phyloP scores from a whole-genome alignment of 139 green algal species.

The Closterium sp. region DNA sequence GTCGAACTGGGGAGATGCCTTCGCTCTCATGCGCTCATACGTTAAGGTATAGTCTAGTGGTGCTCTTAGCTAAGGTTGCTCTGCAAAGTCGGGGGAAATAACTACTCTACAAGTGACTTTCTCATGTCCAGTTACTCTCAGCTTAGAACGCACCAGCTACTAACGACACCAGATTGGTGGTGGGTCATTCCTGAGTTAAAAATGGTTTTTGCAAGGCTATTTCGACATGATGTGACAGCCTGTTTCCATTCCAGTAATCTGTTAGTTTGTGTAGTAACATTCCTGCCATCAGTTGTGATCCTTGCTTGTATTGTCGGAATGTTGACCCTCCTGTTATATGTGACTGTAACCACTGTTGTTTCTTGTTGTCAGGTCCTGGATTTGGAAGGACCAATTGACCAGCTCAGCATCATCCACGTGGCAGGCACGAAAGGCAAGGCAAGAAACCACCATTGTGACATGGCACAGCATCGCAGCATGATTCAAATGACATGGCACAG shows the following conservation, averaged over 20 bases:
- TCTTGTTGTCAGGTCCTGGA: constrained; percentile 29
- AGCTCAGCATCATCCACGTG: constrained; percentile 50
- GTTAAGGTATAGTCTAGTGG: constrained; percentile 12
- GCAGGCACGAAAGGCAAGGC: constrained; percentile 51
- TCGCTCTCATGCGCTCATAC: constrained; percentile 39
- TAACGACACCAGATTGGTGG: no score
- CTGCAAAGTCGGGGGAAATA: no score
- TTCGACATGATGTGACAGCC: background rate
- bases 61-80: background rate
- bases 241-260: background rate
- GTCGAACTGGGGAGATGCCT: constrained; percentile 45
- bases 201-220: background rate
- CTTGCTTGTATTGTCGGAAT: background rate
- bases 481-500: background rate
- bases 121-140: no score
- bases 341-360: background rate
- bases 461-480: background rate
- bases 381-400: constrained; percentile 24
- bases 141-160: no score
- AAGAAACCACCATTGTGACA: background rate
- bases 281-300: background rate
- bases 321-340: background rate
- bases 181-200: no score
- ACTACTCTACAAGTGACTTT: no score
- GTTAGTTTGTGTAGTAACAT: background rate